Evolutionary conservation across 2,329 filamentous ascomycete species (phyloP).

Genomic region (Myriosclerotinia duriaeana): DNA sequence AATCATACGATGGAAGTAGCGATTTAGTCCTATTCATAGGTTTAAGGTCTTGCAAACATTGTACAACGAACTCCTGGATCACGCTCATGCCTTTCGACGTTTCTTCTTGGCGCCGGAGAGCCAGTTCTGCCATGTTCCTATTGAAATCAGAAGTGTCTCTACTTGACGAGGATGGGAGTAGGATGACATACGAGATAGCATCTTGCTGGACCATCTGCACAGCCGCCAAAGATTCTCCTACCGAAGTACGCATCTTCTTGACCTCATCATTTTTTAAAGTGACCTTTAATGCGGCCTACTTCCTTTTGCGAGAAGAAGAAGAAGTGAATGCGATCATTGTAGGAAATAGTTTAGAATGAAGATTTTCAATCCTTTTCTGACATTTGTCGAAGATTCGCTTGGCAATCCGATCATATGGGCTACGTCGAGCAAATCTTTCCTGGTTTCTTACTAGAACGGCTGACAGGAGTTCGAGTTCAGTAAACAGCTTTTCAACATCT

Average conservation of each 20-base stretch:
- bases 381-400: neutral
- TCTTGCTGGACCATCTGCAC: constrained; percentile 3
- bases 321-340: neutral
- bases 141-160: neutral
- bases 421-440: neutral
- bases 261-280: constrained; percentile 1
- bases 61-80: neutral
- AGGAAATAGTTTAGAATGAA: constrained; percentile 2
- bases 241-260: neutral
- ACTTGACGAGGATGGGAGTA: neutral
- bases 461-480: constrained; percentile 14
- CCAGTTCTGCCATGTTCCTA: constrained; percentile 5
- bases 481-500: neutral
- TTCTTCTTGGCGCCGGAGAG: constrained; percentile 2
- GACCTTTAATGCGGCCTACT: neutral
- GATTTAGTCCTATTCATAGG: neutral
- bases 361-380: constrained; percentile 1
- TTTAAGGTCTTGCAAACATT: neutral
- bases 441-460: neutral
- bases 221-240: constrained; percentile 5
- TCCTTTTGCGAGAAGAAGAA: neutral
- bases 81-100: constrained; percentile 10
- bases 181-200: neutral
- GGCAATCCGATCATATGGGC: neutral
- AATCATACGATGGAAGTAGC: too few relatives aligned